Conservation (phyloP, 371 early-diverging fungal species). For the Antonospora locustae region DNA sequence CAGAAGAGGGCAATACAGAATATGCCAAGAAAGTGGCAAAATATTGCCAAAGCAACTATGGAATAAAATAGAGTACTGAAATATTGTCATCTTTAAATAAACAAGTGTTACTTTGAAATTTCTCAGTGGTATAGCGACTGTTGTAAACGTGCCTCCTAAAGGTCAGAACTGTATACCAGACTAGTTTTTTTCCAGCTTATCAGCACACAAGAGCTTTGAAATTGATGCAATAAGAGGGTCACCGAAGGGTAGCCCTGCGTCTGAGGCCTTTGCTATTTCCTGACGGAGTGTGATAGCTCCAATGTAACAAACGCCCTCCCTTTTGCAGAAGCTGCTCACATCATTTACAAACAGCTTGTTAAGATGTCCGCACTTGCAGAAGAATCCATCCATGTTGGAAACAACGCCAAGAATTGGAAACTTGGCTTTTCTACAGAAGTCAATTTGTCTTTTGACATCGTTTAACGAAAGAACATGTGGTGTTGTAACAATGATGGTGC, state of each 20-base stretch:
- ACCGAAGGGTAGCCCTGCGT: conserved; percentile 19
- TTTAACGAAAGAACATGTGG: conserved; percentile 47
- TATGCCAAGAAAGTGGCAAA: conserved; percentile 5
- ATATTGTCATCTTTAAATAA: no score
- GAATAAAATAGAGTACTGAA: no score
- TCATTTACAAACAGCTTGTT: conserved; percentile 28
- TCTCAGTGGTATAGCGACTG: no score
- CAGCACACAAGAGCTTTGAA: conserved; percentile 2
- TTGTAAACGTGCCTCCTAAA: no score
- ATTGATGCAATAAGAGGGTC: conserved; percentile 4
- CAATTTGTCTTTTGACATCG: conserved; percentile 49
- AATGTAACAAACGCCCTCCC: conserved; percentile 21
- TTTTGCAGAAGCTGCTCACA: conserved; percentile 25
- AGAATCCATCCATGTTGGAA: conserved; percentile 52
- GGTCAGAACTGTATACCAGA: no score
- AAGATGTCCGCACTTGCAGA: conserved; percentile 20
- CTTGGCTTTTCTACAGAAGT: conserved; percentile 49
- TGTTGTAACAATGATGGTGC: conserved; percentile 48
- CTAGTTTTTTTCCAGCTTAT: no score
- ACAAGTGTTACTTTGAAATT: no score
- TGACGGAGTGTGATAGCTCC: conserved; percentile 21
- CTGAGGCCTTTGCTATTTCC: conserved; percentile 29
- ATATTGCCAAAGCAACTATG: conserved; percentile 7
- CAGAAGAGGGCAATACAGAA: conserved; percentile 2
- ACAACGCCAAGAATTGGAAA: conserved; percentile 47